Evolutionary conservation across 176 grass and related monocot genomes (phyloP), one percentile per base, ranked within the genome.

Genomic region (Saccharum spontaneum): DNA sequence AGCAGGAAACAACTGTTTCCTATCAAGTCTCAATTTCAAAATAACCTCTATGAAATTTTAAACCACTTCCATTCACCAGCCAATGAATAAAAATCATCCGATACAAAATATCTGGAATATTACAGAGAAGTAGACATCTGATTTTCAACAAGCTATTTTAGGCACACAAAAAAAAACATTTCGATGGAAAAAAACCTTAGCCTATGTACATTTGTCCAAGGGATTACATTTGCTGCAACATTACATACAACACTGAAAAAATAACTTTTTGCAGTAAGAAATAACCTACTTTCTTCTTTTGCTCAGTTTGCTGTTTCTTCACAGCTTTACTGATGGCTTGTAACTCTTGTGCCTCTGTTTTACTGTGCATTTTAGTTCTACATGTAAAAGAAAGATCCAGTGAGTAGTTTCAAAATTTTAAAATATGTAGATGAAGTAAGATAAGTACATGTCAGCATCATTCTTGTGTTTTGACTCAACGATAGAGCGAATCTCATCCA

Each of bases 291-390:
- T 23, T 80, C 22, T 87, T 78, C 26, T 85, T 74, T 79, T 92
- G 78, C 49, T 92, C 87, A 69, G 86, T 92, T 52, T 85, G 71
- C 69, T 88, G 82, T 92, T 92, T 85, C 76, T 83, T 94, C 69
- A 79, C 69, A 41, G 87, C 84, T 69, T 75, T 90, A 44, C 63
- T 71, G 39, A 79, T 91, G 43, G 36, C 43, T 89, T 92, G 49
- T 86, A 74, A 16, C 6, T 16, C 90, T 84, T 90, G 90, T 61
- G 75, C 73, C 63, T 88, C 85, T 69, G 86, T 43, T 87, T 64
- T 81, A 22, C 67, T 86, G 20, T 86, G 87, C 45, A 77, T 86
- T 76, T 87, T 83, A 88, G 78, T 75, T 85, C 90, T 94, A 79
- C 37, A n/a, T 20, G 40, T 41, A 50, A 82, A 62, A 83, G 38